Evolutionary conservation across 2,329 filamentous ascomycete species (phyloP).

Genomic region (Colletotrichum acutatum): DNA sequence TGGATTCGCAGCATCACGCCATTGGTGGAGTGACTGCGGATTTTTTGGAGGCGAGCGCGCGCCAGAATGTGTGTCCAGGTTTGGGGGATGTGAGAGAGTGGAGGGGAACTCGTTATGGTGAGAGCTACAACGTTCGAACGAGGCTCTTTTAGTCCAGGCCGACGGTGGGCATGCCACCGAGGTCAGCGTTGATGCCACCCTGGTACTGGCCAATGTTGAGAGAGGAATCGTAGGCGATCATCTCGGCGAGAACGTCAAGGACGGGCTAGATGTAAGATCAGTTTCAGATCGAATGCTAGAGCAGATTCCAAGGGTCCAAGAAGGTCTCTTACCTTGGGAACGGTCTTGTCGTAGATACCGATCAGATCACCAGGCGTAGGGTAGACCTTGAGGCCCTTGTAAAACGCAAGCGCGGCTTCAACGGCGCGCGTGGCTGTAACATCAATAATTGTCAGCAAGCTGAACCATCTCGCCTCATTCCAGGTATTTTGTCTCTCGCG

Average conservation of each 20-base stretch:
- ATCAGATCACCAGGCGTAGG: constrained; percentile 93
- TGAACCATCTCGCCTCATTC: constrained; percentile 26
- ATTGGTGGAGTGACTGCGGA: constrained; percentile 15
- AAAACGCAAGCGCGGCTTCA: constrained; percentile 94
- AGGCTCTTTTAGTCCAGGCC: constrained; percentile 62
- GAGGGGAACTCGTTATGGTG: constrained; percentile 18
- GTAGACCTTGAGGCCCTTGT: constrained; percentile 99
- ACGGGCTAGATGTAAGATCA: constrained; percentile 72
- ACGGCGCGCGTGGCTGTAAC: constrained; percentile 54
- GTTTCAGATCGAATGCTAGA: not conserved
- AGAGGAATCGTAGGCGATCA: constrained; percentile 91
- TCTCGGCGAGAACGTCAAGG: constrained; percentile 95
- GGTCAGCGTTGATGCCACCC: constrained; percentile 47
- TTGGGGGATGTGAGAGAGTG: constrained; percentile 9
- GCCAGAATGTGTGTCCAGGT: not conserved
- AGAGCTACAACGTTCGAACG: not conserved
- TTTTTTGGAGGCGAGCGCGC: constrained; percentile 17
- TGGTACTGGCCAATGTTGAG: constrained; percentile 67
- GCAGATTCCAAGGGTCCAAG: too few relatives aligned
- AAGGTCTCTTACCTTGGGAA: constrained; percentile 78
- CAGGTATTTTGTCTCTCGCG: not conserved
- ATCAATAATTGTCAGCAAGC: constrained; percentile 14
- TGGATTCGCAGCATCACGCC: constrained; percentile 14
- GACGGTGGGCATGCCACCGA: constrained; percentile 61
- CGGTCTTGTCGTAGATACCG: constrained; percentile 97